Conservation (phyloP, 495 filamentous ascomycete genomes). For the Penicillium flavigenum region DNA sequence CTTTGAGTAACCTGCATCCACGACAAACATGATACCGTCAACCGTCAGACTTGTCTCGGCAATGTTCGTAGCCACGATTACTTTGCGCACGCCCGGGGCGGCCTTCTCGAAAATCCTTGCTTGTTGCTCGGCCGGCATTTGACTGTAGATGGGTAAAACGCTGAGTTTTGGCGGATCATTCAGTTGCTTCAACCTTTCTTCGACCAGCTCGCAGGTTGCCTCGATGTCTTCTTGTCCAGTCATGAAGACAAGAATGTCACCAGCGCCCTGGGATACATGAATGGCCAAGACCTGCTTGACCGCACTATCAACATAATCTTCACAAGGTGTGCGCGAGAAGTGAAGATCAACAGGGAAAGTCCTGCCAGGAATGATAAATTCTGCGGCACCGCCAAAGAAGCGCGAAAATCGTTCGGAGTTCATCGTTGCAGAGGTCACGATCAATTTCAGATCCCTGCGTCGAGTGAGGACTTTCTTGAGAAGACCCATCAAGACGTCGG, state of each 20-base stretch:
- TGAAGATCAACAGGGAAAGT: constrained; percentile 98
- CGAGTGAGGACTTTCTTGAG: constrained; percentile 95
- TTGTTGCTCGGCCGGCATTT: constrained; percentile 98
- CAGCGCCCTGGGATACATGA: constrained; percentile 85
- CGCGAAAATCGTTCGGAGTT: constrained; percentile 94
- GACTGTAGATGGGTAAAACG: constrained; percentile 97
- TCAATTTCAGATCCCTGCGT: constrained; percentile 88
- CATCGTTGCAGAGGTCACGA: constrained; percentile 99
- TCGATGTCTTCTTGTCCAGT: constrained; percentile 99
- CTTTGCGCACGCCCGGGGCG: constrained; percentile 86
- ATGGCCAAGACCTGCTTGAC: constrained; percentile 98
- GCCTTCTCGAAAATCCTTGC: constrained; percentile 97
- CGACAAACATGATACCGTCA: constrained; percentile 99
- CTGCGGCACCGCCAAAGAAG: constrained; percentile 96
- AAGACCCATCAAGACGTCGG: constrained; percentile 94
- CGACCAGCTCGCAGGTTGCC: constrained; percentile 88
- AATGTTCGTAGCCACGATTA: constrained; percentile 98
- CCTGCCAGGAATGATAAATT: constrained; percentile 93
- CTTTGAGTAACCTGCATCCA: constrained; percentile 94
- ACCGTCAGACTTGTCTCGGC: constrained; percentile 98
- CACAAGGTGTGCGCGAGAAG: constrained; percentile 91
- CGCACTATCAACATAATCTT: constrained; percentile 96
- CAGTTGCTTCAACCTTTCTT: constrained; percentile 82
- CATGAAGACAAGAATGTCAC: constrained; percentile 99
- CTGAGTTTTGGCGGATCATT: constrained; percentile 94